Evolutionary conservation across 108 stramenopile species (phyloP), one percentile per base, ranked within the genome.

Genomic region (Nitzschia sp.): DNA sequence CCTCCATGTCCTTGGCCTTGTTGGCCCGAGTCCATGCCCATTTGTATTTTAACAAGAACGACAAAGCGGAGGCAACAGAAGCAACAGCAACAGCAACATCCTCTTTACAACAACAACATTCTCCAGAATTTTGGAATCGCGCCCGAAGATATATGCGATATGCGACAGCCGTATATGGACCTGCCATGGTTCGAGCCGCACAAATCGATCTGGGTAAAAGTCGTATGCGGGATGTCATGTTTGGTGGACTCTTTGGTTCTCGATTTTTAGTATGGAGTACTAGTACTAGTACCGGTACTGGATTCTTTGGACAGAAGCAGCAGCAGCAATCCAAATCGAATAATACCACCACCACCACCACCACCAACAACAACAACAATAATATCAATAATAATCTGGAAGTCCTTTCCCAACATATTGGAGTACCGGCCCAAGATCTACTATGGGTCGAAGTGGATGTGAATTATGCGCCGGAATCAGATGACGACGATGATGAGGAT

Each of bases 151-250:
- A 73, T 48, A 79, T 83, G 78, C 60, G 64, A 27, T 83, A 69
- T 46, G 82, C 82, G 19, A 73, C 75, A n/a, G 78, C 82, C 13
- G 82, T 66, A 5, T 83, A 83, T 65, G 82, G 82, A 2, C 46
- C 52, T 13, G 45, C 66, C 44, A 76, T 83, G 75, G 79, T 83
- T 32, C 66, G 61, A 32, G 78, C 82, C 1, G 82, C 71, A 15
- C 32, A 76, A 63, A 63, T 83, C 15, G 75, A 79, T 64, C n/a
- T n/a, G n/a, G n/a, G n/a, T n/a, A n/a, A n/a, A n/a, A n/a, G n/a
- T n/a, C n/a, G n/a, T n/a, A n/a, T n/a, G n/a, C n/a, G n/a, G n/a
- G n/a, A n/a, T n/a, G n/a, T n/a, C n/a, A n/a, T n/a, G n/a, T n/a
- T n/a, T n/a, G n/a, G n/a, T n/a, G n/a, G n/a, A n/a, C n/a, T n/a